Conservation (phyloP, 352 stramenopile species). For the Phytophthora tubulina region DNA sequence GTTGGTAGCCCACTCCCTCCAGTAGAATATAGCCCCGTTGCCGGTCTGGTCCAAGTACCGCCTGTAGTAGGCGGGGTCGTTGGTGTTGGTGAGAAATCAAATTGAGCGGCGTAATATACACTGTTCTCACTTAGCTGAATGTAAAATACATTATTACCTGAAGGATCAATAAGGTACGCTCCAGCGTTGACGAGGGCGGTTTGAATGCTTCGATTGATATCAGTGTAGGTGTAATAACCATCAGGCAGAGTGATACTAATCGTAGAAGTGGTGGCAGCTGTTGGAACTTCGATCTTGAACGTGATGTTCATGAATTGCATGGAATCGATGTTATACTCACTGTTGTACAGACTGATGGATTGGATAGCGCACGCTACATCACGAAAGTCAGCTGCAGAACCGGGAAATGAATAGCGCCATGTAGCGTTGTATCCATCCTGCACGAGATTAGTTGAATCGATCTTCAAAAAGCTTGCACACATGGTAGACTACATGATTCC, state of each 20-base stretch:
- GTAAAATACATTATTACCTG: conserved; percentile 18
- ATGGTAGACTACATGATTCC: conserved; percentile 1
- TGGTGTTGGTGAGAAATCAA: conserved; percentile 13
- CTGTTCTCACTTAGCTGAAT: conserved; percentile 18
- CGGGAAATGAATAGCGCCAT: conserved; percentile 4
- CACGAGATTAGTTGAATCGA: conserved; percentile 21
- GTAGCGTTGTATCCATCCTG: neutral
- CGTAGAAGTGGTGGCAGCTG: conserved; percentile 12
- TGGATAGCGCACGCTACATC: conserved; percentile 5
- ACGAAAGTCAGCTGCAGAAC: neutral
- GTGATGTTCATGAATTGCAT: conserved; percentile 3
- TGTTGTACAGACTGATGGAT: conserved; percentile 11
- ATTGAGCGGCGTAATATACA: conserved; percentile 19
- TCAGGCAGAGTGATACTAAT: conserved; percentile 2
- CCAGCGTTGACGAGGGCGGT: conserved; percentile 14
- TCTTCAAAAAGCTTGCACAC: neutral
- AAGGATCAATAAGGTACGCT: conserved; percentile 13
- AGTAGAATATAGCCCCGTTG: neutral
- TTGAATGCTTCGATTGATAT: conserved; percentile 24
- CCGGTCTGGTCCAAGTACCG: neutral
- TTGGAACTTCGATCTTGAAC: conserved; percentile 24
- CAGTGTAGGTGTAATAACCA: conserved; percentile 16
- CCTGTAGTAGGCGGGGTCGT: neutral
- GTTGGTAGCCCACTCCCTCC: conserved; percentile 23
- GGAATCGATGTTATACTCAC: conserved; percentile 16